Evolutionary conservation across 768 basidiomycete genomes (phyloP), one percentile per base, ranked within the genome.

Genomic region (Amanita polypyramis): DNA sequence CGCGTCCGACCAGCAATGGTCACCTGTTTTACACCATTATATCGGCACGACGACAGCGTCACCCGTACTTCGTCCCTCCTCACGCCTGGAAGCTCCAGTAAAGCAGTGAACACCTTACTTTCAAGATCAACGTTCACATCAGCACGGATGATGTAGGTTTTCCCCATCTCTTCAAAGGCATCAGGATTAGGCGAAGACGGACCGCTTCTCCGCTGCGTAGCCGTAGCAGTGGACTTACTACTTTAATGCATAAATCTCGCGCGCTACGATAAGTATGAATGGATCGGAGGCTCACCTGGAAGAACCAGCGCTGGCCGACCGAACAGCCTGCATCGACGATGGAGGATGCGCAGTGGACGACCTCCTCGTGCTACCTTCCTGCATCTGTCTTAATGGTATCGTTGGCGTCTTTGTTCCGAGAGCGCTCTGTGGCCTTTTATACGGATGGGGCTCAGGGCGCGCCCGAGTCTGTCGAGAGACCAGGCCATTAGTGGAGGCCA

Each of bases 51-150:
- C 43, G 75, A 73, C 47, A 88, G 70, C 43, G 70, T 71, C 63
- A 86, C 68, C 51, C 63, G 72, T 45, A 87, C 55, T 55, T 84
- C 77, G 52, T 61, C 60, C 52, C 68, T 74, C 57, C 72, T 73
- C 58, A 85, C 67, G 36, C 85, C 85, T 3, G 85, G 85, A 25
- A 86, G 66, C 62, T 86, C 83, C 58, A 85, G 73, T 64, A 77
- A 69, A 44, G 76, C 79, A 49, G 70, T 72, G 56, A 85, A 64
- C 33, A 69, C 58, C 59, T 70, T 69, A 43, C 70, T 74, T 29
- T 69, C 66, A 32, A 59, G 54, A 58, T 79, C 72, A 65, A 77
- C 82, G 58, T 75, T 69, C 44, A 80, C 63, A 62, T 86, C 85
- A 25, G 77, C 68, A 55, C 79, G 77, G 52, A 82, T 77, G 52